A percentile compares a stretch with the other conserved stretches of the same genome.
Conservation (phyloP, 345 rosid genomes). For the Citrus mangshanensis region DNA sequence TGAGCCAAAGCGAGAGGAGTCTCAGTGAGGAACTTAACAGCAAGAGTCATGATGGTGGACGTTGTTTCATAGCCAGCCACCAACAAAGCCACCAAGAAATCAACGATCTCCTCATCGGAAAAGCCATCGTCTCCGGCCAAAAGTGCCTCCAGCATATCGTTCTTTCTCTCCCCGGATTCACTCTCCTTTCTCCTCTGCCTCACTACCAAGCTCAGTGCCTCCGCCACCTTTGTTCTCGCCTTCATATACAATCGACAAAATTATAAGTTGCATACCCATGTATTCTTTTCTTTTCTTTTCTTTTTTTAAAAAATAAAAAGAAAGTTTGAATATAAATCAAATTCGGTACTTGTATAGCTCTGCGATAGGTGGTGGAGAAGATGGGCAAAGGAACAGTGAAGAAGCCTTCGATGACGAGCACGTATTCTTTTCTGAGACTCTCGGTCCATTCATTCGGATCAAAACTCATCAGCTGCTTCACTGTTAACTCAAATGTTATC, state of each 20-base stretch:
- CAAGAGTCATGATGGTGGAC: slow-evolving; percentile 93
- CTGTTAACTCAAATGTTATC: slow-evolving; percentile 86
- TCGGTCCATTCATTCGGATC: slow-evolving; percentile 99
- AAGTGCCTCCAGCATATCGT: slow-evolving; percentile 82
- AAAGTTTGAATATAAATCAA: background rate
- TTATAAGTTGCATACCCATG: no score
- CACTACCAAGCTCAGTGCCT: slow-evolving; percentile 78
- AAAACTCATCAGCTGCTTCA: slow-evolving; percentile 92
- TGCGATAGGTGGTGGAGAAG: slow-evolving; percentile 79
- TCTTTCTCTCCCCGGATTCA: slow-evolving; percentile 46
- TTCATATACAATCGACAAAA: slow-evolving; percentile 9
- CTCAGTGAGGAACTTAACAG: slow-evolving; percentile 91
- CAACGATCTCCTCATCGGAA: slow-evolving; percentile 85
- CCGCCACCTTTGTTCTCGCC: slow-evolving; percentile 98
- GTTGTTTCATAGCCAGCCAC: slow-evolving; percentile 99
- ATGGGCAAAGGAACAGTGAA: slow-evolving; percentile 80
- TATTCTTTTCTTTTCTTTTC: no score
- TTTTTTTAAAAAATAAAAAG: background rate
- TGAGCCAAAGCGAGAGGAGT: slow-evolving; percentile 86
- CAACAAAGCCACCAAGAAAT: slow-evolving; percentile 78
- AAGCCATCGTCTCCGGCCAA: slow-evolving; percentile 61
- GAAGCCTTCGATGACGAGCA: slow-evolving; percentile 93
- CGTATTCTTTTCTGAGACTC: slow-evolving; percentile 79
- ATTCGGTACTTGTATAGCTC: slow-evolving; percentile 63
- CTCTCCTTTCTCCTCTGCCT: slow-evolving; percentile 58